A percentile compares a stretch with the other conserved stretches of the same genome.
phyloP scores from a whole-genome alignment of 2,329 filamentous ascomycete genomes.

The Fusarium irregulare region DNA sequence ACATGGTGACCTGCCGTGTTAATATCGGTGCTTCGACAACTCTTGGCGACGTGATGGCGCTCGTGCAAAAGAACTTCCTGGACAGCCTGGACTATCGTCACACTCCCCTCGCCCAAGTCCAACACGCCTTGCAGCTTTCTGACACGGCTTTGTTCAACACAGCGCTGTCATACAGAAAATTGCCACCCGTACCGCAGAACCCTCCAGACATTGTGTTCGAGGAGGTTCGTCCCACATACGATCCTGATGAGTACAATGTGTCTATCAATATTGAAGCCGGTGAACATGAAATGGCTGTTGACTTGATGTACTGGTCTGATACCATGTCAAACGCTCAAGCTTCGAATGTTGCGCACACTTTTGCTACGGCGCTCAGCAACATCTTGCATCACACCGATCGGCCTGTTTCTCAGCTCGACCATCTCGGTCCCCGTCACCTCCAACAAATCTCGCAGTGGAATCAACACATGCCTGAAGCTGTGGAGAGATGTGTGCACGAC shows the following conservation, averaged over 20 bases:
- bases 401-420: constrained; percentile 18
- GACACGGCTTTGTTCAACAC: constrained; percentile 42
- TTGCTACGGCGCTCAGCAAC: constrained; percentile 36
- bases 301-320: constrained; percentile 43
- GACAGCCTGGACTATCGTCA: constrained; percentile 32
- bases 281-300: constrained; percentile 32
- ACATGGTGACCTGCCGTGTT: constrained; percentile 66
- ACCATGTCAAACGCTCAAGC: constrained; percentile 34
- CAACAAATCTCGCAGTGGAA: constrained; percentile 25
- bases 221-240: constrained; percentile 40
- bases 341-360: constrained; percentile 30
- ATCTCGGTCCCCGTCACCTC: constrained; percentile 9
- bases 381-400: constrained; percentile 22
- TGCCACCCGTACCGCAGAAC: constrained; percentile 15
- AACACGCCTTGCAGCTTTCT: constrained; percentile 40
- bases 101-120: constrained; percentile 28
- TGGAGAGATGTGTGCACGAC: constrained; percentile 27
- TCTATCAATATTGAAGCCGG: constrained; percentile 40
- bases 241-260: constrained; percentile 40
- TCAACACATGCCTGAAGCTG: background rate
- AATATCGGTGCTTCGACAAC: constrained; percentile 40
- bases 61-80: constrained; percentile 28
- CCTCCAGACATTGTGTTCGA: constrained; percentile 35
- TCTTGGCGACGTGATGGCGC: background rate
- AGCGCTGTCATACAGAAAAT: constrained; percentile 40